Evolutionary conservation across 345 rosid genomes (phyloP), one percentile per base, ranked within the genome.

Genomic region (Sisymbrium altissimum): DNA sequence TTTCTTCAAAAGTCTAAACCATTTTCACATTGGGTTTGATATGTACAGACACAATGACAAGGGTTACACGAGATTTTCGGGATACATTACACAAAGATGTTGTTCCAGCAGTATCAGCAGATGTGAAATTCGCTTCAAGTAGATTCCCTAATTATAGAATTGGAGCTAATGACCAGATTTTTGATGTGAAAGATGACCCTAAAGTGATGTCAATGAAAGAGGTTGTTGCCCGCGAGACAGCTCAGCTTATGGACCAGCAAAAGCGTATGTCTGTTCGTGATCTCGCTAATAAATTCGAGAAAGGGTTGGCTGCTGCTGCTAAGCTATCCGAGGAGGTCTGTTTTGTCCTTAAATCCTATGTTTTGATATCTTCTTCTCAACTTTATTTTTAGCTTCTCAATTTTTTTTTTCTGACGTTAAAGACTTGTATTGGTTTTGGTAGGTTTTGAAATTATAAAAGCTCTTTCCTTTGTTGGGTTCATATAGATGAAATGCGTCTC

Each of bases 211-310:
- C 98, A 1, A 92, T 92, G 98, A 95, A 87, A 81, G 99, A 95
- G 70, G 94, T 81, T 32, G 97, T 96, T 69, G 95, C 98, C 0
- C 92, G 93, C 0, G 98, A 96, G 88, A 94, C 97, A 13, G 90
- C 97, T 0, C 79, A 81, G 75, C 85, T 94, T 8, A 61, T 94
- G 85, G 97, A 91, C 76, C 99, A 92, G 89, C 98, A 95, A 74
- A 89, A 87, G 30, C 92, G 98, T 66, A 83, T 92, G 62, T 92
- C 97, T n/a, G 96, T 92, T 67, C 98, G 99, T 64, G 98, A 90
- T 65, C 98, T 96, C 15, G 89, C 99, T 17, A 84, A 80, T 65
- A 95, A 95, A 83, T 95, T 95, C 10, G 99, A 95, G 82, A 90
- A 82, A 83, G 99, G 96, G 1, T 78, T 95, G 85, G 96, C 96